Base-by-base conservation (phyloP, 306 rosid genomes). In the Vachellia collinsii region DNA sequence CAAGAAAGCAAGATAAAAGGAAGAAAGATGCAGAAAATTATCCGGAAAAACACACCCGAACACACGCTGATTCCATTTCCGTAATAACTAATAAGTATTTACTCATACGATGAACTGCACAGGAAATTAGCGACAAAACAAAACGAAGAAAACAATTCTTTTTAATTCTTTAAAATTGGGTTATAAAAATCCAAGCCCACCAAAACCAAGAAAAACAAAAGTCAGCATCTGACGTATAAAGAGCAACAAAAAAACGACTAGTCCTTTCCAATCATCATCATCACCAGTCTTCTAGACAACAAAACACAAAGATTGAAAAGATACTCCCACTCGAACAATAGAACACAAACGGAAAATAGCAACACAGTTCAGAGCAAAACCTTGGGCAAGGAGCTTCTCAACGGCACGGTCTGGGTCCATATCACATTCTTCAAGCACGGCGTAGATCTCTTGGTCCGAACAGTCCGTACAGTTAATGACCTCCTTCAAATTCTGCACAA, bases 321-420 rank as follows among this genome's bases (percentile, higher is more conserved):
- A 73, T 4, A 44, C 54, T 81, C 75, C 76, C 22, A 39, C 58
- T 46, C 51, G 73, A 69, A 81, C 38, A 54, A 63, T 3, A 3
- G 34, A 74, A 54, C 48, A 4, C 62, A 74, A 46, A 37, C 13
- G 34, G 9, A 44, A 75, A 11, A 14, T 29, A 29, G 1, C 34
- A 29, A 29, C 0, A 50, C 50, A 46, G 37, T 19, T 42, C 44
- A 53, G 43, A 19, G n/a, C 20, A 80, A 63, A 75, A 86, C 89
- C 87, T 86, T 83, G 87, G 59, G 87, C 37, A 12, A 86, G 83
- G 62, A 83, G 89, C 79, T 37, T 83, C 59, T 86, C 79, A 17
- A 75, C 70, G 17, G 70, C 79, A 25, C 58, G 70, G 70, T 23
- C 11, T 5, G 70, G 58, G 79, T 58, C 79, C 79, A 75, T 59